Evolutionary conservation across 2,329 filamentous ascomycete species (phyloP).

Genomic region (Fusarium sp.): DNA sequence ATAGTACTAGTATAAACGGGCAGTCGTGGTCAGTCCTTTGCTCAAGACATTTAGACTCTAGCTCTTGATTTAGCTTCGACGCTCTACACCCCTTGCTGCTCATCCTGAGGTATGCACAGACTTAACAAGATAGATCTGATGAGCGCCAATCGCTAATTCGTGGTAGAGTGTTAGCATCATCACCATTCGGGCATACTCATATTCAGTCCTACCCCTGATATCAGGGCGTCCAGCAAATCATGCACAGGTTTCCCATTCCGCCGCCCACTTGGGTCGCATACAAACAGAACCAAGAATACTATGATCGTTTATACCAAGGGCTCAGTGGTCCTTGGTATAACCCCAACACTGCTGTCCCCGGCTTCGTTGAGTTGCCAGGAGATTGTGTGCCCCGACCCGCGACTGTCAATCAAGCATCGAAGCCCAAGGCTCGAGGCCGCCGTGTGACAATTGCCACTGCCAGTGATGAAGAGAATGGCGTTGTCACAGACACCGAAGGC

Average conservation of each 20-base stretch:
- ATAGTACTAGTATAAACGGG: not conserved
- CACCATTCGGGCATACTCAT: not conserved
- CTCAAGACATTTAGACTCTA: not conserved
- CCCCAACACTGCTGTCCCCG: not conserved
- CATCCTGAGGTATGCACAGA: not conserved
- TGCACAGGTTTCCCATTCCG: constrained; percentile 7
- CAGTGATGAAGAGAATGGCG: not conserved
- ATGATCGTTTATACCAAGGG: not conserved
- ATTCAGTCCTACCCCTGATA: not conserved
- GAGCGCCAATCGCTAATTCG: too few species aligned
- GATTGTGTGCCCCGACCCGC: not conserved
- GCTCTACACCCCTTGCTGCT: not conserved
- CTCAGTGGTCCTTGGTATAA: not conserved
- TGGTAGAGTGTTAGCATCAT: not conserved
- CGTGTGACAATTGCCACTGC: not conserved
- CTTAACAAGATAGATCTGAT: not conserved
- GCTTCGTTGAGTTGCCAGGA: not conserved
- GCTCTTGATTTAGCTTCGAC: not conserved
- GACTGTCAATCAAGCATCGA: not conserved
- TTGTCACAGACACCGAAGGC: not conserved
- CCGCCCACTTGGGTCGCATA: constrained; percentile 11
- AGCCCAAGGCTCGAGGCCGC: not conserved
- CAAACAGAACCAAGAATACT: not conserved
- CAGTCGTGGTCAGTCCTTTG: not conserved
- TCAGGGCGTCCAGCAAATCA: not conserved